These are phyloP conservation scores for Striga hermonthica DNA, from an alignment of 305 asterid species.

Conservation along the genomic window DNA sequence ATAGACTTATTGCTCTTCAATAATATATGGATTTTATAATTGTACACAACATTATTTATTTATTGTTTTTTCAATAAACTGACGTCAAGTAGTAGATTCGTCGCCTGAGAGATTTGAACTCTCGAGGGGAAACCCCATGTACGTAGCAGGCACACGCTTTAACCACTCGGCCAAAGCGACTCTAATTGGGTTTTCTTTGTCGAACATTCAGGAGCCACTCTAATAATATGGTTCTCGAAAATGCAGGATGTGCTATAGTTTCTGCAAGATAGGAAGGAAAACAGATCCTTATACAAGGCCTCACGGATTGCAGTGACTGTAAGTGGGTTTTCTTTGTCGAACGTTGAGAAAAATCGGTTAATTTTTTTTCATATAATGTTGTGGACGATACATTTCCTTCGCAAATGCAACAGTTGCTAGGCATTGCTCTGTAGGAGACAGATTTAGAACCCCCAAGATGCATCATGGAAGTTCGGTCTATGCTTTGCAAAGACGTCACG, in stretches of 20 bases:
- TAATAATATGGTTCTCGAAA: conserved; percentile 19
- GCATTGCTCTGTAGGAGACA: conserved; percentile 70
- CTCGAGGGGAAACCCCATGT: conserved; percentile 99
- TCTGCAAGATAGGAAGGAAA: conserved; percentile 71
- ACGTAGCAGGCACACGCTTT: conserved; percentile 99
- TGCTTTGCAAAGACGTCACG: conserved; percentile 80
- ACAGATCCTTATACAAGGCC: conserved; percentile 74
- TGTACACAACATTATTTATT: no score
- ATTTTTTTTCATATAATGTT: not conserved
- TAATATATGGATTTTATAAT: no score
- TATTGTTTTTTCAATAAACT: no score
- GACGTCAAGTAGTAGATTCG: no score
- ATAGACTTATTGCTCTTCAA: no score
- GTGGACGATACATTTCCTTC: conserved; percentile 79
- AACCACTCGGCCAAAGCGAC: conserved; percentile 99
- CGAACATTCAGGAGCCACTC: no score
- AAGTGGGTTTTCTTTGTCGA: conserved; percentile 28
- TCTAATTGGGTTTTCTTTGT: no score
- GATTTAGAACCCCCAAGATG: conserved; percentile 80
- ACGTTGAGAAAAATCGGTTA: not conserved
- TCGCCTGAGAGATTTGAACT: conserved; percentile 99
- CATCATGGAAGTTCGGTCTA: conserved; percentile 75
- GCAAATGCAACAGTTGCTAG: conserved; percentile 78
- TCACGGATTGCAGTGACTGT: conserved; percentile 85
- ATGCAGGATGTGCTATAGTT: conserved; percentile 82